These are phyloP conservation scores for Cunninghamia lanceolata DNA, from an alignment of 75 land plant genomes.

Conservation along the genomic window DNA sequence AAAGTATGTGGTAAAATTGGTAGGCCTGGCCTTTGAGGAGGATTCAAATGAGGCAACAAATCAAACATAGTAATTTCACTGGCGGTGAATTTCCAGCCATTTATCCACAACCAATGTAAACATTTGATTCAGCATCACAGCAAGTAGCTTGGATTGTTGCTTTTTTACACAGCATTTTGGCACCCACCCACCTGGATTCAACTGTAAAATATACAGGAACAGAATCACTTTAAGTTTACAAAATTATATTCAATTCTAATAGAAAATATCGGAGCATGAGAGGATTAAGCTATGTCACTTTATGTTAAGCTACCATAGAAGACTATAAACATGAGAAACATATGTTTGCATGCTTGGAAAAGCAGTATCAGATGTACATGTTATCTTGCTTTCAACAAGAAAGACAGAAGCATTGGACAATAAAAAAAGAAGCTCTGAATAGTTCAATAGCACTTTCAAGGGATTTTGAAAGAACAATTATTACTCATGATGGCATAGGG, in stretches of 20 bases:
- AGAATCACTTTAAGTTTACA: not conserved
- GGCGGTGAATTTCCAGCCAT: not conserved
- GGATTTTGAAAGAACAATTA: too few relatives aligned
- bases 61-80: not conserved
- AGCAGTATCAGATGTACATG: not conserved
- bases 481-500: too few relatives aligned
- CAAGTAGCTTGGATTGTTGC: not conserved
- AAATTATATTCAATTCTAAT: not conserved
- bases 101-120: not conserved
- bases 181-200: not conserved
- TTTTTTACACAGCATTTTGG: not conserved
- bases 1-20: not conserved
- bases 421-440: too few relatives aligned
- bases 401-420: too few relatives aligned
- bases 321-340: not conserved
- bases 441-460: too few relatives aligned
- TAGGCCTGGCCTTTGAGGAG: not conserved
- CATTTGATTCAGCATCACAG: not conserved
- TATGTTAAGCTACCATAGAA: not conserved
- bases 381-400: not conserved
- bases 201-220: not conserved
- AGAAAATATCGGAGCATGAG: not conserved
- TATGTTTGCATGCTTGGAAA: too few relatives aligned
- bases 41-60: not conserved
- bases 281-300: not conserved